Evolutionary conservation across 1,284 basidiomycete species (phyloP).

Genomic region (Puccinia hordei): DNA sequence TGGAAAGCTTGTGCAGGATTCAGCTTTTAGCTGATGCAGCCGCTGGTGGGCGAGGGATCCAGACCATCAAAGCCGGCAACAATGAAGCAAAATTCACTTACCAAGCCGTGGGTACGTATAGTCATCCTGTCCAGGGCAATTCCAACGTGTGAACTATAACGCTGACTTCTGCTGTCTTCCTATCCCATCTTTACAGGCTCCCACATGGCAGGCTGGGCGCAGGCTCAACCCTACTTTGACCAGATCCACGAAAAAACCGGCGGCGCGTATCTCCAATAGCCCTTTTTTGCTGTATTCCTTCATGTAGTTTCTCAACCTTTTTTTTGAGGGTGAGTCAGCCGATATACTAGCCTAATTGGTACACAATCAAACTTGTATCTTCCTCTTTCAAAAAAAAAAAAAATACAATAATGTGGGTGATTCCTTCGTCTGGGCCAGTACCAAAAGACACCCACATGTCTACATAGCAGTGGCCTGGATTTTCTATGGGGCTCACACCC

Average conservation of each 20-base stretch:
- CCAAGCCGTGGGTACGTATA: slow-evolving; percentile 3
- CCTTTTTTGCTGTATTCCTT: neutral
- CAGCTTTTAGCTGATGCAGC: slow-evolving; percentile 56
- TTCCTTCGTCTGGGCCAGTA: too few relatives aligned
- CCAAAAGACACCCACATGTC: neutral
- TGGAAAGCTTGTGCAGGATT: slow-evolving; percentile 56
- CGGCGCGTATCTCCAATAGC: slow-evolving; percentile 53
- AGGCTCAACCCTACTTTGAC: slow-evolving; percentile 57
- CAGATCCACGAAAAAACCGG: slow-evolving; percentile 55
- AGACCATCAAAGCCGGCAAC: slow-evolving; percentile 52
- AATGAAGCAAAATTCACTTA: slow-evolving; percentile 57
- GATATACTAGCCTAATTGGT: neutral
- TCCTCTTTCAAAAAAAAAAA: neutral
- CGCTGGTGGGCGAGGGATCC: slow-evolving; percentile 54
- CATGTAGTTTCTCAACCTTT: neutral
- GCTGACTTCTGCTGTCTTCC: neutral
- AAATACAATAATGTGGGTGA: too few relatives aligned
- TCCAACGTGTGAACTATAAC: neutral
- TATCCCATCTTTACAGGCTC: slow-evolving; percentile 48
- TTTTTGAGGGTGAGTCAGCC: neutral
- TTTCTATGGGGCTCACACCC: neutral
- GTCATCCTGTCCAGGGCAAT: neutral
- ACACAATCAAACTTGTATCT: neutral
- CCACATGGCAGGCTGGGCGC: slow-evolving; percentile 55
- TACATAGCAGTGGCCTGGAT: too few relatives aligned